phyloP scores from a whole-genome alignment of 2,329 filamentous ascomycete genomes.

The Trichoderma aggressivum region DNA sequence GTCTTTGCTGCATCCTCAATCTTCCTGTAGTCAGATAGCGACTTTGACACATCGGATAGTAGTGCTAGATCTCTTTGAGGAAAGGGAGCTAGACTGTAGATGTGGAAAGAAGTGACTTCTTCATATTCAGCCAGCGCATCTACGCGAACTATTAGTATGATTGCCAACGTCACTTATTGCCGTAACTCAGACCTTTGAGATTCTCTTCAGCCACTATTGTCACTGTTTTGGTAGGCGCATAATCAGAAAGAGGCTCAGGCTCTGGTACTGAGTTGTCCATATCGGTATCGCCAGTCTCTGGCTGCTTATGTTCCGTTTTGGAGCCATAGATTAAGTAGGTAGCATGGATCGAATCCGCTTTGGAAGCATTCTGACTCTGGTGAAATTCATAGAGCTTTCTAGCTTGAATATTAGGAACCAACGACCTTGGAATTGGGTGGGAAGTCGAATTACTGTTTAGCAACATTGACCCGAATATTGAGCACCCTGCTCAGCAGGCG shows the following conservation, averaged over 20 bases:
- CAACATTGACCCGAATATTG: slow-evolving; percentile 78
- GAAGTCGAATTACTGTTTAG: slow-evolving; percentile 68
- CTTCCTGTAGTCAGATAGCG: slow-evolving; percentile 54
- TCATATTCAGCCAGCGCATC: slow-evolving; percentile 66
- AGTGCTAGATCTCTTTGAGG: slow-evolving; percentile 66
- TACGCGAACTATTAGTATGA: slow-evolving; percentile 32
- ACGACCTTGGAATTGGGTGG: not conserved
- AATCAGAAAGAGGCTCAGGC: slow-evolving; percentile 42
- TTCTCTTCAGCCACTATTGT: slow-evolving; percentile 69
- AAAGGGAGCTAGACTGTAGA: slow-evolving; percentile 79
- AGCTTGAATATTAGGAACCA: not conserved
- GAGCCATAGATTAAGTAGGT: slow-evolving; percentile 85
- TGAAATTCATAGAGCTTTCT: slow-evolving; percentile 93
- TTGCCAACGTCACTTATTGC: not conserved
- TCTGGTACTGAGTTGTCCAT: slow-evolving; percentile 66
- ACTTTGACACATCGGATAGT: slow-evolving; percentile 65
- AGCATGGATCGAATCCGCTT: slow-evolving; percentile 74
- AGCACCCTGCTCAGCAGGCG: slow-evolving; percentile 77
- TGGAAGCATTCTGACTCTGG: slow-evolving; percentile 75
- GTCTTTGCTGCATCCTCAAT: slow-evolving; percentile 58
- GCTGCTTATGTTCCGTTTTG: slow-evolving; percentile 42
- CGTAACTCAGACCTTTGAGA: slow-evolving; percentile 54
- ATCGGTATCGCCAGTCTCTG: slow-evolving; percentile 62
- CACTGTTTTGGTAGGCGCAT: slow-evolving; percentile 55
- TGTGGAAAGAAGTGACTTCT: slow-evolving; percentile 72